Base-by-base conservation (phyloP, 1,284 basidiomycete genomes). In the Salmacisia buchloeana region DNA sequence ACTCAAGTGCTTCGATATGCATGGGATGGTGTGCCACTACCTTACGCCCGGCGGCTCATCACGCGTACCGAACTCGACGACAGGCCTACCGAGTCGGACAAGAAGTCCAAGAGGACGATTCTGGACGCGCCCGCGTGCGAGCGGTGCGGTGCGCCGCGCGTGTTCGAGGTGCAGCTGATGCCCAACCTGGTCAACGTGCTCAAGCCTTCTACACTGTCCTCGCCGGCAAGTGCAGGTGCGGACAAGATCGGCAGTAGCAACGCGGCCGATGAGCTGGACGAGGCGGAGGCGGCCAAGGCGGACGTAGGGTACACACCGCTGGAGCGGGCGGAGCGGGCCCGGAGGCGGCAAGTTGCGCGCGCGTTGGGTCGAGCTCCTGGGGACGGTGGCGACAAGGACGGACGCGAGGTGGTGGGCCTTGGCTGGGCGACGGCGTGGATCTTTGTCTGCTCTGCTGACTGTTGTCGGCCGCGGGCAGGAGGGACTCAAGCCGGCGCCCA, bases 151-250 rank as follows among this genome's bases (percentile, higher is more conserved):
- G 63, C 62, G 2, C 62, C 65, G 23, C 61, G 77, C 29, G 66
- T 71, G 3, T 79, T 78, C 45, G 77, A 79, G 63, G 64, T 74
- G n/a, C 77, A 79, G 63, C 73, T 79, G 46, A 79, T 79, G 77
- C 77, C 77, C 2, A 77, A 78, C 39, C 61, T 79, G 2, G 74
- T 75, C 49, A 77, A 79, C 62, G 58, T 73, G 18, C 65, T 79
- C 18, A 68, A 68, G 3, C 62, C 67, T 2, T 62, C 71, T 2
- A 38, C 59, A 18, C 64, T 78, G 41, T 54, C n/a, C 9, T 39
- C 38, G 12, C 57, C 27, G 9, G 2, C 65, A n/a, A 46, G 64
- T 29, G 38, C 34, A 2, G 56, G 12, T 12, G 56, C 41, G 7
- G 54, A 66, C 10, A 21, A 3, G 25, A 39, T 12, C 18, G 34